Evolutionary conservation across 768 basidiomycete genomes (phyloP), one percentile per base, ranked within the genome.

Genomic region (Gautieria morchelliformis): DNA sequence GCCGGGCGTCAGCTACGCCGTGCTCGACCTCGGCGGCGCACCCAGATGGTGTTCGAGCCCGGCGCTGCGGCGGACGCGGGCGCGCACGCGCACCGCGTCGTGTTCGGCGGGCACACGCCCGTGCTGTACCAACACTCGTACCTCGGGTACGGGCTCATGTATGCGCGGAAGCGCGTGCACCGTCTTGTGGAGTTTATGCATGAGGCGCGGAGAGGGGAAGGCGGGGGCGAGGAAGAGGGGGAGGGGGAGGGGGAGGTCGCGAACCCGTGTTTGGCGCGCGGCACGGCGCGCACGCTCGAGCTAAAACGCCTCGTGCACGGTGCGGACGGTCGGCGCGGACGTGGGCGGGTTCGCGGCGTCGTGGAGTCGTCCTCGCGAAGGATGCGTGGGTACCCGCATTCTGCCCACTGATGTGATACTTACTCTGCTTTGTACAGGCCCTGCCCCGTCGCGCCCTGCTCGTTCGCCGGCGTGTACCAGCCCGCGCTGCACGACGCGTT

Each of bases 391-490:
- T 83, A n/a, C n/a, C n/a, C n/a, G n/a, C n/a, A n/a, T n/a, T n/a
- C n/a, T n/a, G n/a, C n/a, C n/a, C n/a, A n/a, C n/a, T n/a, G n/a
- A n/a, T n/a, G n/a, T n/a, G n/a, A n/a, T n/a, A n/a, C n/a, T n/a
- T n/a, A n/a, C n/a, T n/a, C n/a, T n/a, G n/a, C n/a, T 19, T 39
- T 52, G 52, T 19, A 27, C 47, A 88, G 91, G 0, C 78, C 93
- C 58, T 99, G 95, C 69, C 83, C 89, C 63, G 75, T 87, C 60
- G 89, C 93, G 65, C 96, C 96, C 0, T 99, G 96, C 68, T 90
- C 95, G 5, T 99, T 99, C 74, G 85, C 91, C 65, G 96, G 96
- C 12, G 92, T 96, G 24, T 98, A 98, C 72, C 96, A 99, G 68
- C 96, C 96, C 2, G 87, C 88, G 14, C 76, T 98, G 24, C 74